Percentiles rank a stretch among this genome's conserved stretches.
These are phyloP conservation scores for Starmera pachycereana DNA, from an alignment of 805 yeast genomes.

Conservation along the genomic window DNA sequence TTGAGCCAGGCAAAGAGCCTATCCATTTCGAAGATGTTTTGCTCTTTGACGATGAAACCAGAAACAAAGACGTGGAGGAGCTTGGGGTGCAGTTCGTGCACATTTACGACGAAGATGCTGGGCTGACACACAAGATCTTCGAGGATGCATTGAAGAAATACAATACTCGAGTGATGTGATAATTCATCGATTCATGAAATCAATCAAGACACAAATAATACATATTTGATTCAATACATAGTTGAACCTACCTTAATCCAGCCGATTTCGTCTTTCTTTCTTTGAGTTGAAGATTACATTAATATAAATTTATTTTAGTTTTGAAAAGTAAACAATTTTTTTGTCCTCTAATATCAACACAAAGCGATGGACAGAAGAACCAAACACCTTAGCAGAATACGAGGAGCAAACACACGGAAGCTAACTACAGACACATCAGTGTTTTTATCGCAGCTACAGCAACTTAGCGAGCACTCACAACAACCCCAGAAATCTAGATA, in stretches of 20 bases:
- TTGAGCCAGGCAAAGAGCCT: slow-evolving; percentile 20
- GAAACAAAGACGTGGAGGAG: slow-evolving; percentile 66
- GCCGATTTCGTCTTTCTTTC: no score
- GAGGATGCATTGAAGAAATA: slow-evolving; percentile 23
- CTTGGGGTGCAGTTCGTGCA: slow-evolving; percentile 64
- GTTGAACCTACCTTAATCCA: no score
- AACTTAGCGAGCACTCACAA: not conserved
- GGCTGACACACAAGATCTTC: slow-evolving; percentile 48
- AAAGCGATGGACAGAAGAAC: no score
- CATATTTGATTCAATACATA: no score
- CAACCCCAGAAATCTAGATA: not conserved
- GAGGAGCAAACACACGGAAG: slow-evolving; percentile 16
- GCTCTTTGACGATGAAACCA: slow-evolving; percentile 68
- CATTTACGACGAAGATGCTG: slow-evolving; percentile 44
- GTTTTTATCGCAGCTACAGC: not conserved
- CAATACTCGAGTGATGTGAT: no score
- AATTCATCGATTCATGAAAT: no score
- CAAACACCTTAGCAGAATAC: slow-evolving; percentile 1
- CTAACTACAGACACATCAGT: slow-evolving; percentile 4
- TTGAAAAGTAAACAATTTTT: no score
- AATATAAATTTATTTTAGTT: no score
- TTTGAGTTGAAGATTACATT: no score
- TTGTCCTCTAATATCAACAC: no score
- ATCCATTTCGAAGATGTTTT: slow-evolving; percentile 33
- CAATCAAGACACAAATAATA: no score